Base-by-base conservation (phyloP, 2,329 filamentous ascomycete genomes). In the Waltergamsia citrina region DNA sequence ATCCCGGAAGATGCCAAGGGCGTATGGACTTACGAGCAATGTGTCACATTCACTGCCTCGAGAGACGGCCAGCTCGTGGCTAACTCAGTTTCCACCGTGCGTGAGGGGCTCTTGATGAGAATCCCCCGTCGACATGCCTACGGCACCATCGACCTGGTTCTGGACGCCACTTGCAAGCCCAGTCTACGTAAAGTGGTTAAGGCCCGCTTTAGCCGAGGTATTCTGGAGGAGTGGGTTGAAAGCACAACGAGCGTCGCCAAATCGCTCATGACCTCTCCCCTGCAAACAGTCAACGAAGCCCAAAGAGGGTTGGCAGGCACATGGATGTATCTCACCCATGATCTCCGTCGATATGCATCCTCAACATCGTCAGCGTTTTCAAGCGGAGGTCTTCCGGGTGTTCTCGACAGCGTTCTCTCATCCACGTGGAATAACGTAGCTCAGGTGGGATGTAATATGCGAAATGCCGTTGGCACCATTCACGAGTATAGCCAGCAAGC, bases 121-220 rank as follows among this genome's bases (percentile, higher is more conserved):
- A 61, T 79, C 19, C 59, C 65, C 4, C 58, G 56, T 19, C 62
- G 63, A 18, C 73, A 81, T 39, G 70, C 73, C 6, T 56, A 74
- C 39, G 77, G 76, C 21, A 51, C 72, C 24, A 52, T 81, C 33
- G 71, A 71, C 34, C 60, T 81, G 29, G 67, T 69, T 3, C 63
- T 81, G 23, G 60, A 68, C 35, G 75, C 75, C 1, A 72, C 63
- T 11, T 71, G 65, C 36, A 71, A 69, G 40, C 77, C 77, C 17
- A 71, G 66, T 50, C 63, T 79, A 41, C 72, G 72, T 45, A 74
- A 79, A 54, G 69, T 68, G 1, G 73, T 79, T 49, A 64, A 67
- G 25, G 55, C 81, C 20, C 68, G 78, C 48, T 76, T 81, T 50
- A 71, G 73, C 30, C 66, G 57, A 47, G 57, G 63, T 16, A 51